Evolutionary conservation across 768 basidiomycete species (phyloP).

Genomic region (Boletus huronensis): DNA sequence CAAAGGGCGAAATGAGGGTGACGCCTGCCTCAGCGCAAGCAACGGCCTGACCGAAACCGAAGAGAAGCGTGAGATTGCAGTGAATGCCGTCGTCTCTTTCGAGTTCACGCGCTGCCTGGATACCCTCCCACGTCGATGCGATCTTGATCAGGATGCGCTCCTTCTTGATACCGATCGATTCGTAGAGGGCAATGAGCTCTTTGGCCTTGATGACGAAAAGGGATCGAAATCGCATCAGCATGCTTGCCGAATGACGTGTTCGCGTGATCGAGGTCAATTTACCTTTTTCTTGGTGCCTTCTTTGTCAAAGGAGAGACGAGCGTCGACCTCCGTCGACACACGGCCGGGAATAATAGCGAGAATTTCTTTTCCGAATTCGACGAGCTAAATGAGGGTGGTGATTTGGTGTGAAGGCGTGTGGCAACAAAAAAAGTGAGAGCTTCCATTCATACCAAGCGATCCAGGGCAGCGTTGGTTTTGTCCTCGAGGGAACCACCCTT

Average conservation of each 20-base stretch:
- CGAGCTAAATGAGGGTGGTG: constrained; percentile 55
- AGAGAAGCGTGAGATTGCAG: constrained; percentile 98
- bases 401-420: constrained; percentile 11
- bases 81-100: constrained; percentile 92
- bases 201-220: constrained; percentile 48
- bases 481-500: constrained; percentile 77
- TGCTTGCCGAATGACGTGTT: constrained; percentile 23
- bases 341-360: constrained; percentile 94
- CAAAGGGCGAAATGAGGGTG: constrained; percentile 98
- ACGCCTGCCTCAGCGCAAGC: constrained; percentile 98
- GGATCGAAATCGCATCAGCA: constrained; percentile 5
- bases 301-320: constrained; percentile 95
- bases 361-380: constrained; percentile 97
- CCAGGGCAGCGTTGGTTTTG: constrained; percentile 76
- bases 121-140: constrained; percentile 99
- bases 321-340: constrained; percentile 99
- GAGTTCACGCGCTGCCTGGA: constrained; percentile 96
- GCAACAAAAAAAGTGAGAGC: constrained; percentile 3
- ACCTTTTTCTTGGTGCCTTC: constrained; percentile 87
- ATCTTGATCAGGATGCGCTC: constrained; percentile 99
- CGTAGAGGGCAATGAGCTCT: constrained; percentile 90
- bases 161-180: constrained; percentile 88
- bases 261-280: constrained; percentile 16
- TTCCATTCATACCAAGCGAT: constrained; percentile 71
- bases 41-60: constrained; percentile 98